Evolutionary conservation across 139 green algal species (phyloP).

Genomic region (Mychonastes homosphaera): DNA sequence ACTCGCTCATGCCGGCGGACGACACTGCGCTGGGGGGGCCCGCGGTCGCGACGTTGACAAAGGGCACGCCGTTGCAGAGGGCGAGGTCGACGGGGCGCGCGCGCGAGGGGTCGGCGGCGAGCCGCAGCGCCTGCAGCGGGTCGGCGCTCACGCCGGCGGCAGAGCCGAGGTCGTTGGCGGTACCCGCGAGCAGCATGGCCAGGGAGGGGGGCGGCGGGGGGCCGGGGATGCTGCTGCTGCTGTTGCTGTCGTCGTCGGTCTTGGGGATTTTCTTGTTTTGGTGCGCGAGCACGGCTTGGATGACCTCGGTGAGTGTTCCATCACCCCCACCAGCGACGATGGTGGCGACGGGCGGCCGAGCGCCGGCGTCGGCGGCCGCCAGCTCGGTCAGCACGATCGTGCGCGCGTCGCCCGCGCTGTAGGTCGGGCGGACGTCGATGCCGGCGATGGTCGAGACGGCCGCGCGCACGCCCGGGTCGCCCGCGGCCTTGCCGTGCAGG

Average conservation of each 20-base stretch:
- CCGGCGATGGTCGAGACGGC: too few relatives aligned
- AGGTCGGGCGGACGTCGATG: too few relatives aligned
- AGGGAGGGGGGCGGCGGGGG: conserved; percentile 8
- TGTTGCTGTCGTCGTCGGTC: background rate
- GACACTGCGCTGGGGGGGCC: too few relatives aligned
- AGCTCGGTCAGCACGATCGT: too few relatives aligned
- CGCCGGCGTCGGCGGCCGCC: too few relatives aligned
- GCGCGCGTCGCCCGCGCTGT: too few relatives aligned
- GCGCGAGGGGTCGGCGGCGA: conserved; percentile 18
- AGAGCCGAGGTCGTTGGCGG: conserved; percentile 38
- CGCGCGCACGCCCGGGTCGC: too few relatives aligned
- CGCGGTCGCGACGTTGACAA: conserved; percentile 16
- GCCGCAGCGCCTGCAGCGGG: conserved; percentile 20
- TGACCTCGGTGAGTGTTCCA: conserved; percentile 34
- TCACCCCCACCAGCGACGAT: conserved; percentile 35
- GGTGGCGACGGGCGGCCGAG: too few relatives aligned
- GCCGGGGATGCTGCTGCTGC: conserved; percentile 3
- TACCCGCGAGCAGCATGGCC: conserved; percentile 33
- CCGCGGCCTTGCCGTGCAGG: conserved; percentile 33
- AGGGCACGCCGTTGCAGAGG: conserved; percentile 26
- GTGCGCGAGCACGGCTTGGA: conserved; percentile 26
- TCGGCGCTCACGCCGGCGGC: conserved; percentile 29
- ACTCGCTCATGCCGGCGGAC: conserved; percentile 16
- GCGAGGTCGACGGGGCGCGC: conserved; percentile 25
- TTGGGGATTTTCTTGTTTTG: background rate